Percentiles rank a stretch among this genome's conserved stretches.
These are phyloP conservation scores for Trichoderma asperellum DNA, from an alignment of 2,329 filamentous ascomycete species.

Conservation along the genomic window DNA sequence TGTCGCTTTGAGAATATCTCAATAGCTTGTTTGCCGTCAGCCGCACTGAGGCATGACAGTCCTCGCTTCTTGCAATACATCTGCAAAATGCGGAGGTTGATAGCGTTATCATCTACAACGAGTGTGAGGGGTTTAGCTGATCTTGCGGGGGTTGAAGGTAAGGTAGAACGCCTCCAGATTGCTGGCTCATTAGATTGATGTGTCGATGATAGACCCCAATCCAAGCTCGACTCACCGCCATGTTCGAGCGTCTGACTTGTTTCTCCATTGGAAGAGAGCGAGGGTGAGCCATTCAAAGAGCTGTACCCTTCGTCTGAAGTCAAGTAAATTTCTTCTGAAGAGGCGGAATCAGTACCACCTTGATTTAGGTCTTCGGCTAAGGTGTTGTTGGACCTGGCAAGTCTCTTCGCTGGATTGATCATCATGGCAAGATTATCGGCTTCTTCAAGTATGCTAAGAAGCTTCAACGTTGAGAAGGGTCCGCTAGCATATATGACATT, in stretches of 20 bases:
- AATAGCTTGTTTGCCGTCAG: not conserved
- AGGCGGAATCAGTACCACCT: not conserved
- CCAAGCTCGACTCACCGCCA: not conserved
- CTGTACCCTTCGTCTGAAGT: not conserved
- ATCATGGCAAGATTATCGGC: not conserved
- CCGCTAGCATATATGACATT: not conserved
- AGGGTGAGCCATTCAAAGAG: not conserved
- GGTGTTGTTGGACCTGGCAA: not conserved
- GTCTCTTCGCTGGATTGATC: not conserved
- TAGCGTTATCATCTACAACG: conserved; percentile 3
- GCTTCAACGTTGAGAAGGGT: not conserved
- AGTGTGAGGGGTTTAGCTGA: conserved; percentile 1
- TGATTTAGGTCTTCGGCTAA: not conserved
- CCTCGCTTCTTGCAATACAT: conserved; percentile 17
- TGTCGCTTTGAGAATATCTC: not conserved
- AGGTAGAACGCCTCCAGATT: not conserved
- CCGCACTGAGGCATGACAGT: not conserved
- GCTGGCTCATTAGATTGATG: not conserved
- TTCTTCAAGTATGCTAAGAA: not conserved
- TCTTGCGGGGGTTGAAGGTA: not conserved
- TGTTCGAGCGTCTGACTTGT: not conserved
- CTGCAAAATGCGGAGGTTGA: conserved; percentile 14
- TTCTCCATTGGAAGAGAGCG: not conserved
- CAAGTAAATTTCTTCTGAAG: not conserved
- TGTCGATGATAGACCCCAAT: not conserved